Base-by-base conservation (phyloP, 2,329 filamentous ascomycete species). In the Paradendryphiella salina region DNA sequence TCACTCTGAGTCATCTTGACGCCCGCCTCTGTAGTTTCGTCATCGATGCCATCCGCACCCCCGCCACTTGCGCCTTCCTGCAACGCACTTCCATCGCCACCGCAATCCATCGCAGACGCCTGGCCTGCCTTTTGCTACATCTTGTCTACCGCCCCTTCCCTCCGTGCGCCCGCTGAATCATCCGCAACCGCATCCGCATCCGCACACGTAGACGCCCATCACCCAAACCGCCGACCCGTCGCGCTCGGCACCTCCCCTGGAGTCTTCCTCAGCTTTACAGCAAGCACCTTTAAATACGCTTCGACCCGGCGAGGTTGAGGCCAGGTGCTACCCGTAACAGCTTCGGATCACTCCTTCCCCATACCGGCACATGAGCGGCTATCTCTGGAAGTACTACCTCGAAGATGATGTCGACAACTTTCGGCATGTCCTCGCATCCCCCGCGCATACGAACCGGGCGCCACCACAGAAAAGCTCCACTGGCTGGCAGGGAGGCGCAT, bases 391-490 rank as follows among this genome's bases (percentile, higher is more conserved):
- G 83, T 90, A 85, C 75, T 97, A 93, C 75, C 88, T 95, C 81
- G 88, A 96, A 85, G 89, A 96, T 83, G 91, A 99, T 85, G 88
- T 96, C 85, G 92, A 96, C 74, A 85, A 80, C 72, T 97, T 99
- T 83, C 88, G 89, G 79, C 88, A 87, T 79, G 84, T 95, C 72
- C 83, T 99, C 82, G 86, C 86, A 70, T 85, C 84, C 74, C 81
- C 87, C 76, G 80, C 81, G 70, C 81, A 80, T 73, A 81, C 78
- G 69, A 70, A 79, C 57, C 82, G 83, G 64, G 69, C 77, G 52
- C 71, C 78, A 52, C 75, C 81, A 67, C 84, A 82, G 73, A 83
- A 80, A 66, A 67, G 71, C 64, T 63, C 67, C 59, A 58, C 56
- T 60, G 61, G 64, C 58, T 71, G 67, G 64, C 65, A 71, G 60